A percentile compares a stretch with the other conserved stretches of the same genome.
Evolutionary conservation across 306 rosid genomes (phyloP).

Genomic region (Pueraria montana): DNA sequence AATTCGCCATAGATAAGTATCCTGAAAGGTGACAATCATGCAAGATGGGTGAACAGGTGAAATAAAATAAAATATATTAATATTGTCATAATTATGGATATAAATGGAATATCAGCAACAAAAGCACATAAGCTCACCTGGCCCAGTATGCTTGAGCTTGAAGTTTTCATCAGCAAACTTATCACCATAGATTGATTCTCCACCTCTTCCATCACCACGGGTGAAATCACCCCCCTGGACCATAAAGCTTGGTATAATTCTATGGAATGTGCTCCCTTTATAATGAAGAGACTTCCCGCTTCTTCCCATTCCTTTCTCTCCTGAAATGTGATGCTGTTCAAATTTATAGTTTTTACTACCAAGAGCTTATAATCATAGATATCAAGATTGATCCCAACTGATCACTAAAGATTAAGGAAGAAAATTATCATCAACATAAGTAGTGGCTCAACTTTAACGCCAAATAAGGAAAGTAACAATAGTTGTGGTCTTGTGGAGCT

Average conservation of each 20-base stretch:
- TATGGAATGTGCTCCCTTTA: constrained; percentile 84
- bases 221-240: constrained; percentile 95
- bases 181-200: constrained; percentile 85
- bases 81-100: constrained; percentile 3
- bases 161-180: constrained; percentile 88
- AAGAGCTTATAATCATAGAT: constrained; percentile 14
- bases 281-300: constrained; percentile 76
- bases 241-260: constrained; percentile 87
- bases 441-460: constrained; percentile 23
- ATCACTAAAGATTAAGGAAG: constrained; percentile 26
- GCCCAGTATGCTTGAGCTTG: constrained; percentile 74
- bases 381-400: constrained; percentile 31
- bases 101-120: constrained; percentile 28
- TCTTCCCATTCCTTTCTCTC: constrained; percentile 83
- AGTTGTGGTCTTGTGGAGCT: constrained; percentile 68
- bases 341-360: constrained; percentile 30
- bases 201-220: constrained; percentile 85
- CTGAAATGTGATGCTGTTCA: constrained; percentile 60
- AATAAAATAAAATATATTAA: constrained; percentile 25
- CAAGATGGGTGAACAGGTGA: neutral
- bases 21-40: constrained; percentile 59
- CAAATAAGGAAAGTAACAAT: constrained; percentile 40
- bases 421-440: constrained; percentile 25
- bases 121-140: constrained; percentile 64
- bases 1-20: constrained; percentile 87